Conservation (phyloP, 108 stramenopile species). For the Nitzschia palea region DNA sequence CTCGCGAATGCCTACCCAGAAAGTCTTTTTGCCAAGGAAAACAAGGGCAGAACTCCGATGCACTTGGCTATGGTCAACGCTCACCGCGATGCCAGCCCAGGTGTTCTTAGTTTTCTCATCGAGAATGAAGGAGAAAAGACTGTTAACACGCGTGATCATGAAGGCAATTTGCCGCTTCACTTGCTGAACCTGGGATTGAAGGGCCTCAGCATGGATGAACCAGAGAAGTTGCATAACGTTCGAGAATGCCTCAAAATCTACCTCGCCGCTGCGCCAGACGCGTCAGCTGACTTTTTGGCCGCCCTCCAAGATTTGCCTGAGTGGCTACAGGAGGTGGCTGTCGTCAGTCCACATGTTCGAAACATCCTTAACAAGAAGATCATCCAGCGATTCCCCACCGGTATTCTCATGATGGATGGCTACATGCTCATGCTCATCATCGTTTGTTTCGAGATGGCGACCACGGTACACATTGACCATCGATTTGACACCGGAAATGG, state of each 20-base stretch:
- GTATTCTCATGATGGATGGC: conserved; percentile 73
- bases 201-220: conserved; percentile 19
- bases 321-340: conserved; percentile 79
- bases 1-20: conserved; percentile 70
- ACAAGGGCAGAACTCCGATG: conserved; percentile 77
- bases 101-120: conserved; percentile 62
- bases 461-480: conserved; percentile 60
- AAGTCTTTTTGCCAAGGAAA: conserved; percentile 53
- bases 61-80: conserved; percentile 90
- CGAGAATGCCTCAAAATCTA: conserved; percentile 71
- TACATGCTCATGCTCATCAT: conserved; percentile 67
- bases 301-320: conserved; percentile 81
- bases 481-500: conserved; percentile 24
- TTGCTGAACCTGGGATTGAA: conserved; percentile 56
- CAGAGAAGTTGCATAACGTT: conserved; percentile 52
- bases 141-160: conserved; percentile 68
- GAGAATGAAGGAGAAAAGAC: conserved; percentile 37
- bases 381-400: conserved; percentile 77
- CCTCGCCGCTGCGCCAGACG: conserved; percentile 54
- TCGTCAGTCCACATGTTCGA: conserved; percentile 74
- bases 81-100: conserved; percentile 70
- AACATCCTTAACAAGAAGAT: conserved; percentile 80
- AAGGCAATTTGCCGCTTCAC: conserved; percentile 75
- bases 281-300: conserved; percentile 74
- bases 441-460: conserved; percentile 69